phyloP scores from a whole-genome alignment of 2,329 filamentous ascomycete genomes.

The Bipolaris gigantea region DNA sequence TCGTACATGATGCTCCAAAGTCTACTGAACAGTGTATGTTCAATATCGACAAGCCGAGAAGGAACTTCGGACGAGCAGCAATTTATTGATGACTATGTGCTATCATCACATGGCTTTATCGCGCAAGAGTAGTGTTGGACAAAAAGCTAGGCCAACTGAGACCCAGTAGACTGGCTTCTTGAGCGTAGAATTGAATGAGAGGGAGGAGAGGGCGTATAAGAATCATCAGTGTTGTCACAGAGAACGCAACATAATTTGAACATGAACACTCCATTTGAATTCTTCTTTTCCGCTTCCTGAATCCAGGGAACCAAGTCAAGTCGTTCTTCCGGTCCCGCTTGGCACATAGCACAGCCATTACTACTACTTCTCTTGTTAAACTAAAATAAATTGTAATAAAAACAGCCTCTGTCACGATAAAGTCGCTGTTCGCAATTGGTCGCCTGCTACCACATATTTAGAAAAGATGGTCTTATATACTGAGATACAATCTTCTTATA shows the following conservation, averaged over 20 bases:
- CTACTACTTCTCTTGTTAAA: not conserved
- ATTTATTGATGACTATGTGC: not conserved
- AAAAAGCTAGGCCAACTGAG: not conserved
- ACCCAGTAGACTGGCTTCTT: not conserved
- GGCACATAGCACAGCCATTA: not conserved
- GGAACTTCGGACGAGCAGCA: not conserved
- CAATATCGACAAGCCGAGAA: not conserved
- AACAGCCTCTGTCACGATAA: too few species aligned
- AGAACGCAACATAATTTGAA: not conserved
- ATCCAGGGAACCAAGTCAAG: not conserved
- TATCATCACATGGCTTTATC: not conserved
- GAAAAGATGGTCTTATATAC: too few species aligned
- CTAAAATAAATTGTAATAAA: too few species aligned
- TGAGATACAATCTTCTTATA: too few species aligned
- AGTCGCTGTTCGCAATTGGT: too few species aligned
- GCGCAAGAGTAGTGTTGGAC: not conserved
- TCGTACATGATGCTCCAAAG: not conserved
- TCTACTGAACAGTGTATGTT: not conserved
- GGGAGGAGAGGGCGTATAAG: not conserved
- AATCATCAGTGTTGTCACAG: not conserved
- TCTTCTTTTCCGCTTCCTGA: not conserved
- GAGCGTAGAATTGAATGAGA: not conserved
- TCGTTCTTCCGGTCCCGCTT: not conserved
- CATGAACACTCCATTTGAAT: not conserved
- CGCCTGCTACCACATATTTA: too few species aligned